Percentiles rank a stretch among this genome's conserved stretches.
Conservation (phyloP, 257 asterid species). For the Ocimum tenuiflorum region DNA sequence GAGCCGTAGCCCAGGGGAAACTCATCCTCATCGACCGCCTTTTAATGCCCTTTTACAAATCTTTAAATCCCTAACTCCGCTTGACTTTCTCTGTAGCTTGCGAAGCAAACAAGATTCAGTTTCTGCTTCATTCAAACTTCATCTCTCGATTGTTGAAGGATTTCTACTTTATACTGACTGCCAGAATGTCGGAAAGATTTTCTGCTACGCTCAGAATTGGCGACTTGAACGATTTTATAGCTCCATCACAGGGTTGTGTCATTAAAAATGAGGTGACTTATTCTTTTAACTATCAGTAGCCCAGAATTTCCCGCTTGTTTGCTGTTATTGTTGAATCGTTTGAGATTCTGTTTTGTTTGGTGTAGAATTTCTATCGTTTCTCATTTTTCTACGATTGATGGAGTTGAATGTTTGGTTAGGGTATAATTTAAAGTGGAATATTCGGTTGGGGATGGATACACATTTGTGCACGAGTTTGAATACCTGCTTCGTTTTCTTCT, state of each 20-base stretch:
- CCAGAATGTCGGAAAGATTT: constrained; percentile 69
- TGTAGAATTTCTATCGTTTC: background rate
- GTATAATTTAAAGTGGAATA: background rate
- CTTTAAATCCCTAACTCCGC: constrained; percentile 23
- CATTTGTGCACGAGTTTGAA: background rate
- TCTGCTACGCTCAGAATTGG: constrained; percentile 92
- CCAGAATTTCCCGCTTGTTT: background rate
- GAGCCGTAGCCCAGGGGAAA: background rate
- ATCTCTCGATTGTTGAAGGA: background rate
- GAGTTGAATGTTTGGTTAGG: background rate
- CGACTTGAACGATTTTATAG: constrained; percentile 92
- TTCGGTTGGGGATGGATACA: background rate
- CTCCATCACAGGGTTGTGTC: constrained; percentile 97
- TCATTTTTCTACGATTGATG: background rate
- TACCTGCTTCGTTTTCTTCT: background rate
- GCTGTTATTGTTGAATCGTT: background rate
- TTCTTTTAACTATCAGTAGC: background rate
- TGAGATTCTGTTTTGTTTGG: background rate
- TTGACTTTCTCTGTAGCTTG: background rate
- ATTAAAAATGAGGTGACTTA: constrained; percentile 58
- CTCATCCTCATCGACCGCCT: constrained; percentile 16
- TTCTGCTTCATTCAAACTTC: background rate
- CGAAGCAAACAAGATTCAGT: background rate
- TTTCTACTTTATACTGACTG: background rate
- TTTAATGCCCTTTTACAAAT: background rate